Evolutionary conservation across 352 stramenopile genomes (phyloP), one percentile per base, ranked within the genome.

Genomic region (Phytophthora pisi): DNA sequence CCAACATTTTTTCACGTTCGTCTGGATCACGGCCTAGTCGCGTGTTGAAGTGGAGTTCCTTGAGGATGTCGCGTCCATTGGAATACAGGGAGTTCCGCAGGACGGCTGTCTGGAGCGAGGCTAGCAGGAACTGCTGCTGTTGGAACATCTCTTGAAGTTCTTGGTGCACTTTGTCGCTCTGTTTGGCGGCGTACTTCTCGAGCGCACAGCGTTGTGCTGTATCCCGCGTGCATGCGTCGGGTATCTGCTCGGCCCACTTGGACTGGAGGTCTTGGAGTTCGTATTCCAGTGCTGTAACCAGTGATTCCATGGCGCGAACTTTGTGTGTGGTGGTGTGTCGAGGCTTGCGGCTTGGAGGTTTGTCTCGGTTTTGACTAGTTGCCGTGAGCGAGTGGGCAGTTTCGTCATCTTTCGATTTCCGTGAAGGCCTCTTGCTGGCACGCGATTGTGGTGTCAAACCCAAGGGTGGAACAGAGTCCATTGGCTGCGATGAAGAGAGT

Each of bases 261-360:
- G 52, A 24, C 16, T 62, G 28, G 3, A 78, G 57, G 2, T 40
- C 43, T 23, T 58, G 31, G 2, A 78, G 57, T 8, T 78, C 47
- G 5, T 72, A 58, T 30, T 72, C 66, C 66, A 78, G 64, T 2
- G 57, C 42, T 26, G 70, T 52, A 3, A 75, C 61, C 42, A 75
- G 61, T 15, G 55, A 50, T 43, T 61, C 38, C 6, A 78, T 43
- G 2, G 62, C 26, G 23, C 36, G 36, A 45, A 45, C 3, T 10
- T 45, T 45, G 10, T 45, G 36, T 5, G 36, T n/a, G 15, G 6
- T 45, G 36, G 36, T 45, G 10, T 15, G 36, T 45, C 15, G 6
- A 13, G 15, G 26, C 26, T 30, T 30, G 26, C 5, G 0, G 36
- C 9, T 45, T 10, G 11, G 36, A 3, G 0, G 26, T 30, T 30